Base-by-base conservation (phyloP, 1,139 yeast species). In the Yamadazyma sp. region DNA sequence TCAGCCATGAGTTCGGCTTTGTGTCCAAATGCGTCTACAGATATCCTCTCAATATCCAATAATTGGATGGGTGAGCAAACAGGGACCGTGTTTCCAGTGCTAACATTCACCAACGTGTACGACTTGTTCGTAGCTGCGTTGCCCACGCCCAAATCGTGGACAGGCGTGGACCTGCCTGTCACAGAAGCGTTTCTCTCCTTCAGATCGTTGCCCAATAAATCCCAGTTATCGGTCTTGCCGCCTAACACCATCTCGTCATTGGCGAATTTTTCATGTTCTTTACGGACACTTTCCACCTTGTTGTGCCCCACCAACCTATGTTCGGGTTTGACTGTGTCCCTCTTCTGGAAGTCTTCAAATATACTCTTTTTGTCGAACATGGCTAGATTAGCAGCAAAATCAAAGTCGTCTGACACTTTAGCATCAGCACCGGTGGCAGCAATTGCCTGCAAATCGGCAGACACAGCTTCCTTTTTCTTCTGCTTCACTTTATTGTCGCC, bases 351-450 rank as follows among this genome's bases (percentile, higher is more conserved):
- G 54, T 87, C 88, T 41, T 84, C 86, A 59, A 91, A 86, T 5
- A 89, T 92, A 6, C 83, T 72, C 45, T 75, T 70, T 59, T 91
- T 91, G 61, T 91, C 95, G 56, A 91, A 91, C 72, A 83, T 79
- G 22, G 85, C 83, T 49, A 89, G 72, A 55, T 86, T 87, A 9
- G 89, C 84, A 43, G 80, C 87, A 61, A 91, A 91, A 59, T 91
- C 97, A 63, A 91, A 91, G 47, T 89, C 97, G 17, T 37, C 42
- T 2, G 48, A 33, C 33, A 39, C 40, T 22, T 38, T 35, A 24
- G 33, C 17, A 7, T 33, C 39, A n/a, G n/a, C n/a, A 5, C 26
- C 27, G n/a, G 17, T n/a, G 30, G 28, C 5, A 17, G 22, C 22
- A 20, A 20, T 20, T 20, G 22, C 29, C 29, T 36, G 33, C 5